A percentile compares a stretch with the other conserved stretches of the same genome.
phyloP scores from a whole-genome alignment of 2,329 filamentous ascomycete species.

The Chaetothyriales sp. region DNA sequence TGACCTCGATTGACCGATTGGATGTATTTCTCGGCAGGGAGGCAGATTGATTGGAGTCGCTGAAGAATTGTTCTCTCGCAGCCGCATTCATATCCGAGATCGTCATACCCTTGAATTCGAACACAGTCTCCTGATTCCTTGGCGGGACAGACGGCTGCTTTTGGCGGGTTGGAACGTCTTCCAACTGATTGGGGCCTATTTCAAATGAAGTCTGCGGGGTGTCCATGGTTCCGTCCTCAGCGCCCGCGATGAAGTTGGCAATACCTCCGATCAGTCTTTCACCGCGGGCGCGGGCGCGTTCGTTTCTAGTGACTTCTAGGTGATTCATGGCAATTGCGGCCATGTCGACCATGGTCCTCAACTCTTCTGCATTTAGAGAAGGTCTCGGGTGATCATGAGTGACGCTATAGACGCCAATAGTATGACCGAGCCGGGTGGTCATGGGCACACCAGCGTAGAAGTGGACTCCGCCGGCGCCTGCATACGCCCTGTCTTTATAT shows the following conservation, averaged over 20 bases:
- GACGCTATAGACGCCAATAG: constrained; percentile 48
- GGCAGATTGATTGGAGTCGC: neutral
- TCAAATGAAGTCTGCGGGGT: neutral
- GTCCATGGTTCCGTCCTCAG: neutral
- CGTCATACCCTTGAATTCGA: neutral
- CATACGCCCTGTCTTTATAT: constrained; percentile 26
- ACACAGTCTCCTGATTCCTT: neutral
- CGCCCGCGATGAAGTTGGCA: constrained; percentile 40
- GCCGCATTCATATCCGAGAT: neutral
- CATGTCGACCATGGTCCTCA: constrained; percentile 45
- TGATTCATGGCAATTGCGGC: constrained; percentile 46
- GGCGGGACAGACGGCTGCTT: neutral
- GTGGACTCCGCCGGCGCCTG: constrained; percentile 23
- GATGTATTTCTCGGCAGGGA: neutral
- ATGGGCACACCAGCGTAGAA: constrained; percentile 52
- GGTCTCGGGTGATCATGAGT: constrained; percentile 44
- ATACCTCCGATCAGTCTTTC: constrained; percentile 43
- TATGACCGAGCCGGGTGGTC: constrained; percentile 41
- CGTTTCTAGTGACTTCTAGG: constrained; percentile 42
- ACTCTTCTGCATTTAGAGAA: constrained; percentile 35
- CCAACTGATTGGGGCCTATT: neutral
- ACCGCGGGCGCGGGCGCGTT: constrained; percentile 39
- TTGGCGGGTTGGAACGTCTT: neutral
- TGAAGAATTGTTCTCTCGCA: neutral
- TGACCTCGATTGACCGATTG: neutral